Conservation (phyloP, 192 early-diverging fungal genomes). For the Funneliformis geosporum region DNA sequence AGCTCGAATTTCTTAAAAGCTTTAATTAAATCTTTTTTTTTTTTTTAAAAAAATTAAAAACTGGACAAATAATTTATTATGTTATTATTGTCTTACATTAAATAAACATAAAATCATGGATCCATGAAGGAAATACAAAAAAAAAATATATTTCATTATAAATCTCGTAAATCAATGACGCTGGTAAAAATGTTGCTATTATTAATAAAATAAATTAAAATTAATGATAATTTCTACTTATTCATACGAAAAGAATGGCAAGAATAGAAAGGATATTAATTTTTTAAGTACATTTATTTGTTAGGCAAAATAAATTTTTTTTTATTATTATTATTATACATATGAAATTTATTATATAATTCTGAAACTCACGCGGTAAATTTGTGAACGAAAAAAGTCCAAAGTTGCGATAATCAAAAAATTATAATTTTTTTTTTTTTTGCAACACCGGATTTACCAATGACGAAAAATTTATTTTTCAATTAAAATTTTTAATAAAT, state of each 20-base stretch:
- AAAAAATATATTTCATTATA: constrained; percentile 12
- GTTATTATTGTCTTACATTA: constrained; percentile 19
- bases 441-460: no score
- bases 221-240: no score
- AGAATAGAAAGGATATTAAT: background rate
- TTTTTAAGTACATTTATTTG: background rate
- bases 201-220: no score
- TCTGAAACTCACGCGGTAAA: constrained; percentile 9
- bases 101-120: constrained; percentile 28
- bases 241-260: constrained; percentile 22
- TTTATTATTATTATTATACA: no score
- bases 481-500: no score
- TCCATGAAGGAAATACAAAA: constrained; percentile 14
- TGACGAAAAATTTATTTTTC: no score
- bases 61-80: background rate
- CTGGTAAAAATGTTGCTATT: no score
- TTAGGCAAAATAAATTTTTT: background rate
- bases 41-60: background rate
- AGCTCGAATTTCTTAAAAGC: background rate
- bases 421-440: background rate
- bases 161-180: background rate
- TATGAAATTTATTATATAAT: background rate
- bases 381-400: no score
- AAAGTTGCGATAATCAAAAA: background rate
- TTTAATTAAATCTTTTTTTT: background rate